Evolutionary conservation across 1,284 basidiomycete genomes (phyloP).

Genomic region (Naganishia cerealis): DNA sequence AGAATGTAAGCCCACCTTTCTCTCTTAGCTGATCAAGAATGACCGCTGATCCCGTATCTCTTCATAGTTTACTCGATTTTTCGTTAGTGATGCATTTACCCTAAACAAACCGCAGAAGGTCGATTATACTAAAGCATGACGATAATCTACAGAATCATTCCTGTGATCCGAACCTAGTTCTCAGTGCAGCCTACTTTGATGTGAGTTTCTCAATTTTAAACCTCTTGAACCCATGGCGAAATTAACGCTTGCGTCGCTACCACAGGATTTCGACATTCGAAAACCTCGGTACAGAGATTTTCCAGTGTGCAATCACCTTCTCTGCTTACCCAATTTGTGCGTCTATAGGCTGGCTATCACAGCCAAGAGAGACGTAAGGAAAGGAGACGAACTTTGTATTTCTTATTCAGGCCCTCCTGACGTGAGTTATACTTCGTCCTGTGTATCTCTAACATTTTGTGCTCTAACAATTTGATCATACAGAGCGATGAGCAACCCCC

Average conservation of each 20-base stretch:
- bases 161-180: constrained; percentile 77
- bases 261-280: constrained; percentile 51
- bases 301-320: not conserved
- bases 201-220: constrained; percentile 40
- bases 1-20: constrained; percentile 59
- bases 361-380: constrained; percentile 64
- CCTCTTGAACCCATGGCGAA: not conserved
- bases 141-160: constrained; percentile 72
- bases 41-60: constrained; percentile 27
- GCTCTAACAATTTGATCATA: not conserved
- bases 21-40: constrained; percentile 63
- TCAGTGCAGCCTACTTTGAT: constrained; percentile 70
- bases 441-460: not conserved
- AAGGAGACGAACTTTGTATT: constrained; percentile 76
- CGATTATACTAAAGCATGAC: not conserved
- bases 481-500: constrained; percentile 19
- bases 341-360: constrained; percentile 64
- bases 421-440: not conserved
- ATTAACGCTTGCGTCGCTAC: constrained; percentile 11
- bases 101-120: not conserved
- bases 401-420: constrained; percentile 64
- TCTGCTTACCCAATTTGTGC: not conserved
- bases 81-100: constrained; percentile 37
- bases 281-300: constrained; percentile 61
- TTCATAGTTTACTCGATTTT: constrained; percentile 48